Evolutionary conservation across 2,329 filamentous ascomycete genomes (phyloP).

Genomic region (Sclerotinia spermophila): DNA sequence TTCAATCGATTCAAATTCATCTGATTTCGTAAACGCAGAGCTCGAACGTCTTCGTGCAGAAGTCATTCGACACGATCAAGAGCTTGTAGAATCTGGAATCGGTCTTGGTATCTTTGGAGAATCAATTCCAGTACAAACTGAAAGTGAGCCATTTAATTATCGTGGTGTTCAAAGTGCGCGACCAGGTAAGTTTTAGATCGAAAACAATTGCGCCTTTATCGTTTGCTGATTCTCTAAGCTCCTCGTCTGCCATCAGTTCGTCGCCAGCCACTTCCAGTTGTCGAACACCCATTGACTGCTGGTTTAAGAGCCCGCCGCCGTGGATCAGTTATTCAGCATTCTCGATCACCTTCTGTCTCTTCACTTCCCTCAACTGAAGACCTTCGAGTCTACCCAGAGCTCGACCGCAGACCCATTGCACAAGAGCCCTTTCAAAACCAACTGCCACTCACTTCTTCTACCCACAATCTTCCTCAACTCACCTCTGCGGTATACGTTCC

Average conservation of each 20-base stretch:
- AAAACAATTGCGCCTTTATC: not conserved
- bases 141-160: constrained; percentile 4
- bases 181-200: constrained; percentile 12
- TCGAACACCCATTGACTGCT: not conserved
- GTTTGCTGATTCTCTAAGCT: not conserved
- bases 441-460: not conserved
- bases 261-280: constrained; percentile 1
- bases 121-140: not conserved
- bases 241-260: not conserved
- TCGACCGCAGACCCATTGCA: constrained; percentile 2
- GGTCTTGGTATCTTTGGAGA: not conserved
- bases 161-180: constrained; percentile 3
- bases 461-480: not conserved
- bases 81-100: not conserved
- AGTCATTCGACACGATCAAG: not conserved
- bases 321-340: not conserved
- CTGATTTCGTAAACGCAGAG: not conserved
- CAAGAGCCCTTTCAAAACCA: not conserved
- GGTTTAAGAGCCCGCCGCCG: not conserved
- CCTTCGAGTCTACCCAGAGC: not conserved
- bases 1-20: constrained; percentile 1
- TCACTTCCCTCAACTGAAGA: not conserved
- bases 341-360: not conserved
- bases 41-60: constrained; percentile 5
- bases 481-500: not conserved